Conservation (phyloP, 768 basidiomycete genomes). For the Gymnopilus junonius region DNA sequence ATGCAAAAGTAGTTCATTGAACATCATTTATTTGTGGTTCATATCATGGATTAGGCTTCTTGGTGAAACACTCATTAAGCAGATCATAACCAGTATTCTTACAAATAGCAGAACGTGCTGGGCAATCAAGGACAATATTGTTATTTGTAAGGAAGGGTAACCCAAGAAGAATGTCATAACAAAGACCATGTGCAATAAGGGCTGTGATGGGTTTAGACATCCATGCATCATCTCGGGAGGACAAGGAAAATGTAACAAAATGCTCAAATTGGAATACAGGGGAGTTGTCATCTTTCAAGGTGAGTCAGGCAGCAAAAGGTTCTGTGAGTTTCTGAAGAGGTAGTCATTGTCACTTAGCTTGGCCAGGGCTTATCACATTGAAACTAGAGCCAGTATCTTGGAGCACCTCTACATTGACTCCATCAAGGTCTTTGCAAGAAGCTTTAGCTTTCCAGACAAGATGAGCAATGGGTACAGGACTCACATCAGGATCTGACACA, state of each 20-base stretch:
- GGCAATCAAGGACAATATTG: conserved; percentile 8
- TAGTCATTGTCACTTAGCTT: background rate
- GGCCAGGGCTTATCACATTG: conserved; percentile 7
- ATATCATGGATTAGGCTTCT: background rate
- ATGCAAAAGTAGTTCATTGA: background rate
- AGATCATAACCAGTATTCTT: conserved; percentile 11
- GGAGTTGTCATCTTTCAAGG: background rate
- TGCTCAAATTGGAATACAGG: background rate
- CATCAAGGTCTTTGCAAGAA: background rate
- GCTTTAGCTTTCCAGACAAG: conserved; percentile 9
- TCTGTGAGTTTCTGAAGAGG: background rate
- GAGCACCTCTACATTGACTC: background rate
- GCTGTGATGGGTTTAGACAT: no score
- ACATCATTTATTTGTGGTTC: background rate
- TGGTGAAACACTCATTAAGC: conserved; percentile 1
- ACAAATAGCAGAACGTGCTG: background rate
- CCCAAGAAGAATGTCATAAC: conserved; percentile 8
- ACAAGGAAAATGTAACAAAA: conserved; percentile 4
- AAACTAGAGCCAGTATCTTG: background rate
- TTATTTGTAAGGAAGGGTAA: conserved; percentile 8
- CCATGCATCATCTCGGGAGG: no score
- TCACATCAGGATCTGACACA: background rate
- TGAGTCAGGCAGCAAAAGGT: background rate
- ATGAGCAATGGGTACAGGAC: background rate
- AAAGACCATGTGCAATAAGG: conserved; percentile 10